Percentiles rank a stretch among this genome's conserved stretches.
These are phyloP conservation scores for Cyclanthera cordifolia DNA, from an alignment of 306 rosid species.

Conservation along the genomic window DNA sequence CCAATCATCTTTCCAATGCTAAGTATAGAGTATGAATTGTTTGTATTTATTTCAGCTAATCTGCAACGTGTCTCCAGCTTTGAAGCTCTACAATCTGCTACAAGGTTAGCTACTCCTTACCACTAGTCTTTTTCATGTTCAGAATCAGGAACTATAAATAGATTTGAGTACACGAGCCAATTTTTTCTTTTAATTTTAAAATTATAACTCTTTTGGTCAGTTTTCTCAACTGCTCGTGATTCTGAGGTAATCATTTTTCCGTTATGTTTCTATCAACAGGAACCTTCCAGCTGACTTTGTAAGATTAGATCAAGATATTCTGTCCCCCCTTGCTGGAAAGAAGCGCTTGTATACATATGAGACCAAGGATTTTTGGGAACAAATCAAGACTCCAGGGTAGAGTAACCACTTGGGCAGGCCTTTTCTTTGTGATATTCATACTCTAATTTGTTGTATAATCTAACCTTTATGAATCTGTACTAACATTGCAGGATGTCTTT, in stretches of 20 bases:
- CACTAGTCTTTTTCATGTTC: background rate
- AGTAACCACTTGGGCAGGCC: background rate
- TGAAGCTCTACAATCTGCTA: constrained; percentile 74
- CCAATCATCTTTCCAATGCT: background rate
- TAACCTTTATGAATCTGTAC: constrained; percentile 12
- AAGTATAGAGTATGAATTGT: background rate
- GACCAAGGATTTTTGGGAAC: constrained; percentile 93
- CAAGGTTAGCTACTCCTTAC: constrained; percentile 38
- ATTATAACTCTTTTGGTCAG: background rate
- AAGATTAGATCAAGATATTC: constrained; percentile 94
- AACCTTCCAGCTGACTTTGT: constrained; percentile 63
- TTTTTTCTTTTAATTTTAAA: background rate
- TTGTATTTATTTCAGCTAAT: constrained; percentile 50
- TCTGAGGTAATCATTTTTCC: background rate
- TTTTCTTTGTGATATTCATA: background rate
- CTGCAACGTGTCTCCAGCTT: constrained; percentile 61
- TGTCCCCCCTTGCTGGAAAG: constrained; percentile 96
- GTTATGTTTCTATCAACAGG: constrained; percentile 35
- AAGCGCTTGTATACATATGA: constrained; percentile 73
- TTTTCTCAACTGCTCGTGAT: background rate
- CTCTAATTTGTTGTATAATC: constrained; percentile 9
- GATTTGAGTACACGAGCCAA: background rate
- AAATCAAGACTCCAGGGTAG: constrained; percentile 96
- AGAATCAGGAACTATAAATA: background rate
- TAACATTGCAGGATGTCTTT: constrained; percentile 73